Conservation (phyloP, 2,329 filamentous ascomycete species). For the Calonectria hawksworthii region DNA sequence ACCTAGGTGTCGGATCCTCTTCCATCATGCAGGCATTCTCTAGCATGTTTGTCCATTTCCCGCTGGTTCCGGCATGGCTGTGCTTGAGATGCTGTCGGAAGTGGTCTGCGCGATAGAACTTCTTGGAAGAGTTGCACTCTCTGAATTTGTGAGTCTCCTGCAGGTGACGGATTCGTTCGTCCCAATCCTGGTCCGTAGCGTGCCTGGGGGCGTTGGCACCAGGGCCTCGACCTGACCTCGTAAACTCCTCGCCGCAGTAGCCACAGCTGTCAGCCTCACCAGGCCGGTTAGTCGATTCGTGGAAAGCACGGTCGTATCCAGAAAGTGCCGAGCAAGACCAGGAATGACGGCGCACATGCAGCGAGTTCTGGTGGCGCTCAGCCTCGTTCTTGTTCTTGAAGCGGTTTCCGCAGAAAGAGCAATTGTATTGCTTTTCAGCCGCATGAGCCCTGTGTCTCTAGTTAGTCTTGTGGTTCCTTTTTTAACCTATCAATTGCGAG, state of each 20-base stretch:
- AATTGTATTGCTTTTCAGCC: conserved; percentile 96
- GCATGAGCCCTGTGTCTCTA: conserved; percentile 78
- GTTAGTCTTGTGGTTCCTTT: conserved; percentile 39
- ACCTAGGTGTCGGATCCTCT: conserved; percentile 69
- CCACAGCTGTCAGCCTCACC: conserved; percentile 86
- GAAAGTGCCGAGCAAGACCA: conserved; percentile 96
- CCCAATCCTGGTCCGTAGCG: conserved; percentile 88
- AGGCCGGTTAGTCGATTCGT: conserved; percentile 78
- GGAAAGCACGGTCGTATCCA: conserved; percentile 85
- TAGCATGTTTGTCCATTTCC: conserved; percentile 99
- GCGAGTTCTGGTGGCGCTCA: conserved; percentile 94
- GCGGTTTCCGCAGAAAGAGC: conserved; percentile 90
- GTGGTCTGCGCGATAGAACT: conserved; percentile 97
- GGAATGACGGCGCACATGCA: conserved; percentile 91
- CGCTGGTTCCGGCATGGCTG: conserved; percentile 94
- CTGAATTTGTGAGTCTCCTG: conserved; percentile 95
- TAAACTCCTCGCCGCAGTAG: conserved; percentile 95
- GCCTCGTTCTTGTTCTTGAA: conserved; percentile 99
- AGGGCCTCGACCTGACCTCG: conserved; percentile 61
- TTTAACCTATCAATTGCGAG: not conserved
- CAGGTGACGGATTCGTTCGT: conserved; percentile 86
- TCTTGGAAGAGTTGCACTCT: conserved; percentile 98
- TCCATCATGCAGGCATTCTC: conserved; percentile 97
- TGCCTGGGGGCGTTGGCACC: conserved; percentile 55
- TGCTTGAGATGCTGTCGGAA: conserved; percentile 99